These are phyloP conservation scores for Gamsiella multidivaricata DNA, from an alignment of 192 early-diverging fungal species.

Conservation along the genomic window DNA sequence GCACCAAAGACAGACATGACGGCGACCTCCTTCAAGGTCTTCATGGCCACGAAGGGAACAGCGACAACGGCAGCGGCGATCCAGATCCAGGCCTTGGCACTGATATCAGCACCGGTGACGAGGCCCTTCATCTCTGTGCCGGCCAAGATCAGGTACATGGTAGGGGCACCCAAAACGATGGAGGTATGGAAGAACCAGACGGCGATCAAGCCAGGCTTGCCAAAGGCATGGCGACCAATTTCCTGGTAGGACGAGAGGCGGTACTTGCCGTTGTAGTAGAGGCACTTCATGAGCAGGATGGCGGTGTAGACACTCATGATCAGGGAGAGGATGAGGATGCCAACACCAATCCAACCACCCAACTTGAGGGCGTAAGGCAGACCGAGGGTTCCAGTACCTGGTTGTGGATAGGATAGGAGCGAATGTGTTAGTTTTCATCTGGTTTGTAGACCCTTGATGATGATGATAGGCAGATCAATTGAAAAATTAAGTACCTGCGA, in stretches of 20 bases:
- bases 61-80: slow-evolving; percentile 69
- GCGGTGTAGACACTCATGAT: slow-evolving; percentile 79
- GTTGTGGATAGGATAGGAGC: background rate
- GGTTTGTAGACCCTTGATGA: no score
- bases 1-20: slow-evolving; percentile 81
- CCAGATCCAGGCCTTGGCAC: slow-evolving; percentile 70
- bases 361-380: slow-evolving; percentile 82
- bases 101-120: slow-evolving; percentile 50
- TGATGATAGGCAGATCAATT: no score
- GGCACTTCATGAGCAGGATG: slow-evolving; percentile 75
- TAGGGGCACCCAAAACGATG: slow-evolving; percentile 75
- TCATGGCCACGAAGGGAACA: slow-evolving; percentile 80
- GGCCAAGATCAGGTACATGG: slow-evolving; percentile 79
- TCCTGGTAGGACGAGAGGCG: slow-evolving; percentile 73
- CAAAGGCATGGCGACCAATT: slow-evolving; percentile 80
- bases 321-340: slow-evolving; percentile 77
- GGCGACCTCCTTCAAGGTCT: slow-evolving; percentile 84
- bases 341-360: slow-evolving; percentile 81
- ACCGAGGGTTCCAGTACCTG: slow-evolving; percentile 84
- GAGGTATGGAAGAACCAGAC: slow-evolving; percentile 73
- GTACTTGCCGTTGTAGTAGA: slow-evolving; percentile 74
- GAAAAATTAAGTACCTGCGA: slow-evolving; percentile 65
- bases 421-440: slow-evolving; percentile 5
- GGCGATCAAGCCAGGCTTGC: slow-evolving; percentile 68
- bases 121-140: slow-evolving; percentile 77